These are phyloP conservation scores for Haematococcus sp. DNA, from an alignment of 139 green algal genomes.

Conservation along the genomic window DNA sequence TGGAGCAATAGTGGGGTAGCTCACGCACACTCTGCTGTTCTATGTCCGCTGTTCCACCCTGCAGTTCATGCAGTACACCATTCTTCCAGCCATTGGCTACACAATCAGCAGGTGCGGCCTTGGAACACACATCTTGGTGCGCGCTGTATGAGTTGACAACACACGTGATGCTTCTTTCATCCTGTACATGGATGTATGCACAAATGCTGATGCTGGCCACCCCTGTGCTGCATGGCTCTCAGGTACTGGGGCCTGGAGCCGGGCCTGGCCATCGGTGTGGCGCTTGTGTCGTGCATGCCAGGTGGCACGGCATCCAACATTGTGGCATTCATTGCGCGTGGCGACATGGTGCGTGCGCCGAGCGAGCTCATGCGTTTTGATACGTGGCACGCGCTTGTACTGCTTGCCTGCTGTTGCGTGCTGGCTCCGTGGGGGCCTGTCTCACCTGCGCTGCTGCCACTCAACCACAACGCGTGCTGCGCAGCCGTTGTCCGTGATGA, in stretches of 20 bases:
- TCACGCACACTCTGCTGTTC: too few species aligned
- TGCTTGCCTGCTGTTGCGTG: too few species aligned
- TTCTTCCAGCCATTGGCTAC: constrained; percentile 54
- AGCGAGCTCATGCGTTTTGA: neutral
- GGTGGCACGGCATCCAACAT: constrained; percentile 62
- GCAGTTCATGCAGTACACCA: constrained; percentile 44
- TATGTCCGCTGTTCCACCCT: neutral
- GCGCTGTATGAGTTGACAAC: too few species aligned
- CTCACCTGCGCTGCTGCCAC: too few species aligned
- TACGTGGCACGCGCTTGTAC: neutral
- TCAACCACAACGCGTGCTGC: neutral
- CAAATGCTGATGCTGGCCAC: neutral
- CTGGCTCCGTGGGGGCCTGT: too few species aligned
- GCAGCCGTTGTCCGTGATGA: constrained; percentile 45
- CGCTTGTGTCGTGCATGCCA: constrained; percentile 64
- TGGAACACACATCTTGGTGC: neutral
- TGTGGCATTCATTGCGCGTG: constrained; percentile 58
- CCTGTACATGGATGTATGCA: too few species aligned
- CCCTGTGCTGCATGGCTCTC: neutral
- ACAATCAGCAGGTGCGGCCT: constrained; percentile 36
- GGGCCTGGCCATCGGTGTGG: constrained; percentile 52
- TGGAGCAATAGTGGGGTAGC: too few species aligned
- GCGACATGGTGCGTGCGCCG: neutral
- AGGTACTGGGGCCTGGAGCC: constrained; percentile 39
- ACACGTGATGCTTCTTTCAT: too few species aligned